Percentiles rank a stretch among this genome's conserved stretches.
These are phyloP conservation scores for Aspergillus felis DNA, from an alignment of 2,329 filamentous ascomycete genomes.

Conservation along the genomic window DNA sequence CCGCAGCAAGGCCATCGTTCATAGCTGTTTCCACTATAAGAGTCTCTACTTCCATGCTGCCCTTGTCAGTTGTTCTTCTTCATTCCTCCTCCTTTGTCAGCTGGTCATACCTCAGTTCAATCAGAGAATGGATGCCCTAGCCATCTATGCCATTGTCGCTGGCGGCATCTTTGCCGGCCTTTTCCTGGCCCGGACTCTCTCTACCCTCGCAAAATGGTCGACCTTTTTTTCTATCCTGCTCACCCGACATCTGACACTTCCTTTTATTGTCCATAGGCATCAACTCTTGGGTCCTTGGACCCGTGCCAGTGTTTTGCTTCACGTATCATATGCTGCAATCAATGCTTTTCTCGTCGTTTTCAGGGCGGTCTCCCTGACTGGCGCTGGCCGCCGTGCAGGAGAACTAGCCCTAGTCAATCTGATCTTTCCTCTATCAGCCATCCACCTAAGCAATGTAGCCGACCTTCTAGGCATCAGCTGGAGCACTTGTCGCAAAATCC, in stretches of 20 bases:
- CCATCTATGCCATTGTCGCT: constrained; percentile 15
- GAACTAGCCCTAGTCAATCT: constrained; percentile 21
- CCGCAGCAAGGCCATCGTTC: neutral
- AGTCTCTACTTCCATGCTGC: neutral
- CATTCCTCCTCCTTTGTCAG: neutral
- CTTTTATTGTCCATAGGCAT: constrained; percentile 15
- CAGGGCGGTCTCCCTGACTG: constrained; percentile 5
- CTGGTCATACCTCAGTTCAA: neutral
- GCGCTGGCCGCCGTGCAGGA: constrained; percentile 14
- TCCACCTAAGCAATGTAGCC: constrained; percentile 16
- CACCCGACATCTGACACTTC: constrained; percentile 14
- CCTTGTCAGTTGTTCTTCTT: neutral
- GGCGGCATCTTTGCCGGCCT: constrained; percentile 13
- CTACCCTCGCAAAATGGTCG: constrained; percentile 5
- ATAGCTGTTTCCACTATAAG: neutral
- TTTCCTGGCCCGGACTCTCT: constrained; percentile 7
- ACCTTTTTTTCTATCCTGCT: constrained; percentile 9
- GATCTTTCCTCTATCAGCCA: constrained; percentile 14
- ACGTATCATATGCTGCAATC: constrained; percentile 13
- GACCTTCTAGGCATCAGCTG: constrained; percentile 16
- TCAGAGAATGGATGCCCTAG: neutral
- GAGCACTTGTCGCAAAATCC: constrained; percentile 12
- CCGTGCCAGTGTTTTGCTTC: constrained; percentile 7
- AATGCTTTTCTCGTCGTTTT: constrained; percentile 18
- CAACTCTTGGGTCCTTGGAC: constrained; percentile 15